Percentiles rank a stretch among this genome's conserved stretches.
These are phyloP conservation scores for Cladophialophora psammophila DNA, from an alignment of 2,329 filamentous ascomycete species.

Conservation along the genomic window DNA sequence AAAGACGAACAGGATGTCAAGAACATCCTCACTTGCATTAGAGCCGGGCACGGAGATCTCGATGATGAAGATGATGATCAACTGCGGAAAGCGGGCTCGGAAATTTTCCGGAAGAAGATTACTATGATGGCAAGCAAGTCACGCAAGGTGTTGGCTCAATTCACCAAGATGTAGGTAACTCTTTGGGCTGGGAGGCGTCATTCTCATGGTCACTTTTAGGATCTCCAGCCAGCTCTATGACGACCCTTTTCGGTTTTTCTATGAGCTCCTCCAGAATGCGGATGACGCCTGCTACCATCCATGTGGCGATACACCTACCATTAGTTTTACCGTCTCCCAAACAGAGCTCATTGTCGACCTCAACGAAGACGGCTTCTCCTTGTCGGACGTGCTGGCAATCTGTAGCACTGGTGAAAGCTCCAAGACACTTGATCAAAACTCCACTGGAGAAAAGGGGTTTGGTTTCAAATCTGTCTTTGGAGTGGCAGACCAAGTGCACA, in stretches of 20 bases:
- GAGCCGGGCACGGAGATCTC: conserved; percentile 20
- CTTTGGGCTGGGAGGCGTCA: not conserved
- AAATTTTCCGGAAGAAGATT: conserved; percentile 18
- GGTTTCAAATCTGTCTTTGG: conserved; percentile 50
- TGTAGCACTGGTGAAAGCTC: conserved; percentile 49
- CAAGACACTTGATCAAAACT: conserved; percentile 43
- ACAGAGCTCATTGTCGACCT: conserved; percentile 30
- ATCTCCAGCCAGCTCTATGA: conserved; percentile 32
- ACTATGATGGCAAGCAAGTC: conserved; percentile 20
- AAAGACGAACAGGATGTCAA: conserved; percentile 24
- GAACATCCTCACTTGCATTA: conserved; percentile 30
- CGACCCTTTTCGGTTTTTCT: conserved; percentile 40
- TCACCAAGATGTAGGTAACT: conserved; percentile 28
- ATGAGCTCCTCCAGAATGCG: conserved; percentile 53
- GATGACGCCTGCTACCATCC: conserved; percentile 46
- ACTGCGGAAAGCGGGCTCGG: conserved; percentile 14
- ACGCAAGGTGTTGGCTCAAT: conserved; percentile 21
- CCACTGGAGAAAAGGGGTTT: conserved; percentile 48
- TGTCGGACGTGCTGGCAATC: conserved; percentile 48
- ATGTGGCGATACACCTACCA: conserved; percentile 11
- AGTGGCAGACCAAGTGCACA: conserved; percentile 39
- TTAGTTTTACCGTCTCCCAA: conserved; percentile 12
- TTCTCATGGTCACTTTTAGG: conserved; percentile 13
- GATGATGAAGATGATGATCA: conserved; percentile 24
- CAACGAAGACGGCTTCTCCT: conserved; percentile 55